Evolutionary conservation across 164 flowering plant species (phyloP), one percentile per base, ranked within the genome.

Genomic region (Nymphaea colorata): DNA sequence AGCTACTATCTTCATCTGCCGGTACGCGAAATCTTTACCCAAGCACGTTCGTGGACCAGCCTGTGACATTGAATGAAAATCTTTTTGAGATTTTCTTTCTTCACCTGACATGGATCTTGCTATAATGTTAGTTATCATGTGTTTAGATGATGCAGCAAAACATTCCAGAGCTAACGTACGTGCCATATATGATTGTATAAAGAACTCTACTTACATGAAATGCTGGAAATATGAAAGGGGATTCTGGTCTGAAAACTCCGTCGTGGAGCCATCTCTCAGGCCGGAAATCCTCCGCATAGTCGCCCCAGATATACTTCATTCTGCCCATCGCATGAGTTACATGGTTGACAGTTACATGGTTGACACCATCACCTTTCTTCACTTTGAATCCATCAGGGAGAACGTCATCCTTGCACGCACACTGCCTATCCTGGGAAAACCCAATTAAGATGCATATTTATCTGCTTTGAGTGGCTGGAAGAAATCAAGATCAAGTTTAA

Each of bases 301-400:
- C 87, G 14, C 97, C 93, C 97, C 97, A 88, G 2, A 91, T 74
- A 72, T 69, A 71, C 41, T 74, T 61, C 97, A 88, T 86, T 69
- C 97, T 80, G 5, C 88, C 97, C 97, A 91, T 88, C 5, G 93
- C 79, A 68, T 87, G 87, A 8, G 88, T 73, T 70, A 82, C 61
- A 74, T 87, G 85, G 70, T 77, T 72, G 4, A 88, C 79, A 0
- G 88, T 73, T 70, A 82, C 61, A 74, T 87, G 85, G 70, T 77
- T 72, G 4, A 88, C 79, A 0, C 72, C 79, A 69, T 88, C 91
- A 12, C 94, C 97, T 67, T 82, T 82, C 64, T 73, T 87, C 45
- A 91, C 42, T 65, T 69, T 81, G 64, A 45, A 76, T 2, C 94
- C 96, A 80, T 90, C 91, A 17, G 96, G 92, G 43, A 90, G 88